Evolutionary conservation across 2,329 filamentous ascomycete genomes (phyloP).

Genomic region (Chaetomium sp.): DNA sequence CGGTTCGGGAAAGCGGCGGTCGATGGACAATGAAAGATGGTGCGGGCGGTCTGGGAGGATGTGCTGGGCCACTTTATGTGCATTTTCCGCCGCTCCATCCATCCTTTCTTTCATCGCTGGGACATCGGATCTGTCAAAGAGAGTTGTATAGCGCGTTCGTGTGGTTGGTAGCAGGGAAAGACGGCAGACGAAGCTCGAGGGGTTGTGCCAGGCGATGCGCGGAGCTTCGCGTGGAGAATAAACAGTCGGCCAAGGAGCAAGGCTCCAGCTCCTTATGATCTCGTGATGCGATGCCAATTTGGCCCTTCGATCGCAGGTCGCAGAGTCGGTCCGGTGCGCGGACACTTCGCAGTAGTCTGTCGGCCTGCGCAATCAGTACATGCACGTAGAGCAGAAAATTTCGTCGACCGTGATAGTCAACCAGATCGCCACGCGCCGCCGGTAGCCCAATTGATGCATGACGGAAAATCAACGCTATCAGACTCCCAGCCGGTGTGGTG

Average conservation of each 20-base stretch:
- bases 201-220: neutral
- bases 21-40: constrained; percentile 53
- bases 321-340: neutral
- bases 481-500: neutral
- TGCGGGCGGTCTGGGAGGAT: constrained; percentile 56
- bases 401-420: neutral
- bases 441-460: constrained; percentile 24
- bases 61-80: constrained; percentile 55
- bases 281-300: neutral
- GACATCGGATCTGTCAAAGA: constrained; percentile 34
- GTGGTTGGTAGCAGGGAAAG: neutral
- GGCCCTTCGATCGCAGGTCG: neutral
- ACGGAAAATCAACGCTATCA: constrained; percentile 1
- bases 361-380: constrained; percentile 21
- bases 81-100: constrained; percentile 61
- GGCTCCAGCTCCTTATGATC: neutral
- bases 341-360: constrained; percentile 12
- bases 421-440: neutral
- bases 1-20: constrained; percentile 51
- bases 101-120: constrained; percentile 48
- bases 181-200: neutral
- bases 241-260: neutral
- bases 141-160: constrained; percentile 11
- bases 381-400: constrained; percentile 9
- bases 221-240: neutral